phyloP scores from a whole-genome alignment of 441 rosid genomes.

The Euphorbia schlechtendalii region DNA sequence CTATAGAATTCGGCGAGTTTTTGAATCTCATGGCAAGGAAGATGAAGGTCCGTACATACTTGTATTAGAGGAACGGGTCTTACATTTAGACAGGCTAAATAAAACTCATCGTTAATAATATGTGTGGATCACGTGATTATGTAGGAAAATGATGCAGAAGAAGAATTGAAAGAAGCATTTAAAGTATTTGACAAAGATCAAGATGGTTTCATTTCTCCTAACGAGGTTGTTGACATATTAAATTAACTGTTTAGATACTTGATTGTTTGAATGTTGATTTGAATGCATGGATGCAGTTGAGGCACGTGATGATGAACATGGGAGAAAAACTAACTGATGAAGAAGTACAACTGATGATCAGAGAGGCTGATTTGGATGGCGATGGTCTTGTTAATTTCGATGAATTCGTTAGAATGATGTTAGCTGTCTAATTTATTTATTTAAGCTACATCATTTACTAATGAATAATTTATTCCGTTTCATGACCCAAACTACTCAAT shows the following conservation, averaged over 20 bases:
- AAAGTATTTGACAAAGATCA: conserved; percentile 67
- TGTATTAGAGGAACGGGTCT: too few relatives aligned
- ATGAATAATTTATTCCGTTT: background rate
- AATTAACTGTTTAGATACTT: background rate
- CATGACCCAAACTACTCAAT: background rate
- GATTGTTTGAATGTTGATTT: background rate
- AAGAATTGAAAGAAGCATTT: conserved; percentile 57
- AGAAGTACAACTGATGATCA: conserved; percentile 36
- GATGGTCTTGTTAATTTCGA: conserved; percentile 38
- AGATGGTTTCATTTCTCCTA: conserved; percentile 67
- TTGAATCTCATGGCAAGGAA: conserved; percentile 59
- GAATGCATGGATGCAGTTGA: conserved; percentile 23
- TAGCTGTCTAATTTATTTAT: conserved; percentile 10
- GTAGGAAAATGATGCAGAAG: conserved; percentile 52
- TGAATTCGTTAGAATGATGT: conserved; percentile 36
- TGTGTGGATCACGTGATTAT: too few relatives aligned
- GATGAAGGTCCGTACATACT: conserved; percentile 41
- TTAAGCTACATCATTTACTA: background rate
- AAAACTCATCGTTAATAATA: too few relatives aligned
- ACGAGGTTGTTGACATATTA: conserved; percentile 32
- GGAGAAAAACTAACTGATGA: conserved; percentile 41
- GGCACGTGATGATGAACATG: conserved; percentile 35
- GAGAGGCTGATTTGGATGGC: conserved; percentile 42
- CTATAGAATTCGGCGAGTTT: conserved; percentile 60
- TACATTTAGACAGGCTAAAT: too few relatives aligned